Base-by-base conservation (phyloP, 345 rosid genomes). In the Rhizophora apiculata region DNA sequence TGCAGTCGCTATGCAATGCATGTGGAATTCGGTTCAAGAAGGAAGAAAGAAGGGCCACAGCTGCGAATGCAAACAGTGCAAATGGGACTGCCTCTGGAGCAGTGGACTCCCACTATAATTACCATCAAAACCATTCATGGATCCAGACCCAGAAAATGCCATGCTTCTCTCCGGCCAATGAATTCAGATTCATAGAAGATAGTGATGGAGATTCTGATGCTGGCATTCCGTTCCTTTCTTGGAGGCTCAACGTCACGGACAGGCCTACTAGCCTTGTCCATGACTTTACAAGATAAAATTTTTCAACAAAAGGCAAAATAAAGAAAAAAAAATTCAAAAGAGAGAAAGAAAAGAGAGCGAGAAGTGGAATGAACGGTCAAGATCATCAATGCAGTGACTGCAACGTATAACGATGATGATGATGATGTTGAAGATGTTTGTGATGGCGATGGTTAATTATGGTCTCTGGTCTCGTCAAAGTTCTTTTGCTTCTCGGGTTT, bases 11-110 rank as follows among this genome's bases (percentile, higher is more conserved):
- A 4, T 91, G 97, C 84, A 91, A 91, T 78, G 97, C 97, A 2
- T 91, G 97, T 68, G 97, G 97, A 67, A 91, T 91, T 78, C 86
- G 97, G 76, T 91, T 85, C 85, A 91, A 89, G 84, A 91, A 91
- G 68, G 97, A 91, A 80, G 91, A 91, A 82, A 83, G 91, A 68
- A 85, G 97, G 76, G 96, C 97, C 0, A 82, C 83, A 0, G 92
- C 91, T 5, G 85, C 83, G 18, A 71, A 58, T 51, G 69, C 65
- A 19, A 66, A 8, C 29, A 52, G 10, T 34, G 39, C 52, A 34
- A 49, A 37, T 43, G 59, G 36, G 62, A 54, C 20, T 21, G n/a
- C 72, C 67, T 60, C 71, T 20, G 68, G 64, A 43, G 30, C 68
- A 55, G 37, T 66, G 75, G 75, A 82, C 55, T 80, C 81, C 63